Base-by-base conservation (phyloP, 2,329 filamentous ascomycete species). In the Colletotrichum aenigma region DNA sequence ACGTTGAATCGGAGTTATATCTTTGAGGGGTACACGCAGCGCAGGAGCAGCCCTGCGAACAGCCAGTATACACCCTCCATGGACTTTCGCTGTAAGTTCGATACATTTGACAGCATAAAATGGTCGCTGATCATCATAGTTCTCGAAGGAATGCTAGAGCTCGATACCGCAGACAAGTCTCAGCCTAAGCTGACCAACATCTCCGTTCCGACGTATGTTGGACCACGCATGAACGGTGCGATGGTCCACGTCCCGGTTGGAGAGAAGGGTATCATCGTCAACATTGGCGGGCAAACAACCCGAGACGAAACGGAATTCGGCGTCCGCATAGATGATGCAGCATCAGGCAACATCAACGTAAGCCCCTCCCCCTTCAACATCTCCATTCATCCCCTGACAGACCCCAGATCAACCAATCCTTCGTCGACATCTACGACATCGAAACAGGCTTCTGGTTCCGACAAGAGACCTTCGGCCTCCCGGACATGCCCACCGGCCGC, bases 381-480 rank as follows among this genome's bases (percentile, higher is more conserved):
- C 28, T 4, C 12, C 3, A 4, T 6, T 2, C 21, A 8, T 7
- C 2, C 3, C n/a, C 13, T 58, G 24, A 71, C 30, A 36, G 2
- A 18, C 8, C 3, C 12, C 34, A 79, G 78, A 78, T 77, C 26
- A 68, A 70, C n/a, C 60, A 78, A 21, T 56, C 67, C 10, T 79
- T 78, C 66, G 76, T 77, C 18, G 78, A 78, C 64, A 77, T 78
- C 7, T 79, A 78, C 70, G 78, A 79, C 58, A 76, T 78, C 38
- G 67, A 77, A n/a, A 77, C 65, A 18, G 76, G 76, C 56, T 75
- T 75, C 56, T 79, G 77, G 78, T 79, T 79, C 73, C 78, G 74
- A 9, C 77, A 79, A 65, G 66, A 78, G 61, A 79, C 77, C 1
- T 79, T 78, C 56, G 76, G 76, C 24, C 55, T 77, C 10, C 62